A percentile compares a stretch with the other conserved stretches of the same genome.
Conservation (phyloP, 208 protist species). For the Zelonia costaricensis region DNA sequence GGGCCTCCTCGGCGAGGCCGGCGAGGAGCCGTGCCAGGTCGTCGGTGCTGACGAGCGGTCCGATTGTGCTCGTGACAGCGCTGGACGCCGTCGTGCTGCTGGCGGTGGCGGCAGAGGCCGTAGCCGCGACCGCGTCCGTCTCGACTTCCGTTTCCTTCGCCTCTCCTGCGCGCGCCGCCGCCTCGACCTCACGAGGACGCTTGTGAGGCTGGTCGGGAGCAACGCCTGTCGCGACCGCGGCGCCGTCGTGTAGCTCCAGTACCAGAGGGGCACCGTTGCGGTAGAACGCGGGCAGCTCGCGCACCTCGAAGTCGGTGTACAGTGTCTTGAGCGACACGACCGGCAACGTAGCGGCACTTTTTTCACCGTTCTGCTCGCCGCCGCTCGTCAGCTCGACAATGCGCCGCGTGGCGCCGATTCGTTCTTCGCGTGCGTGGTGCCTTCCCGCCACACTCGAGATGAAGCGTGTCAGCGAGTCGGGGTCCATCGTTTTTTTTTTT, state of each 20-base stretch:
- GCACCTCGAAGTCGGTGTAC: slow-evolving; percentile 89
- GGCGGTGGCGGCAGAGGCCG: background rate
- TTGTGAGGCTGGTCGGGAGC: background rate
- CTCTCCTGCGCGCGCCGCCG: background rate
- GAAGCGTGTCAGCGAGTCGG: background rate
- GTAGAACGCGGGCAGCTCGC: slow-evolving; percentile 72
- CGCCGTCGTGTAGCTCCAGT: slow-evolving; percentile 40
- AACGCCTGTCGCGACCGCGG: background rate
- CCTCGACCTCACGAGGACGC: slow-evolving; percentile 8
- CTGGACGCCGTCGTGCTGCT: too few species aligned
- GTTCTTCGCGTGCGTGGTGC: slow-evolving; percentile 43
- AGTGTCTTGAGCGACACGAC: slow-evolving; percentile 78
- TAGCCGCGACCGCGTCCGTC: background rate
- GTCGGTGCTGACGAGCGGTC: slow-evolving; percentile 31
- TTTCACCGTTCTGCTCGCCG: slow-evolving; percentile 8
- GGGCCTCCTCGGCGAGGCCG: slow-evolving; percentile 25
- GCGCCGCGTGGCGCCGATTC: slow-evolving; percentile 59
- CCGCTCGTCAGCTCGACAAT: slow-evolving; percentile 44
- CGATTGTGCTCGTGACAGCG: slow-evolving; percentile 24
- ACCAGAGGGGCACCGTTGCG: slow-evolving; percentile 57
- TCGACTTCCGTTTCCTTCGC: background rate
- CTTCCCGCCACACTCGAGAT: slow-evolving; percentile 3
- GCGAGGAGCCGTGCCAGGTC: slow-evolving; percentile 51
- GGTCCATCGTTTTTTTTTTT: background rate
- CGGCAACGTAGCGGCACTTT: too few species aligned